Percentiles rank a stretch among this genome's conserved stretches.
phyloP scores from a whole-genome alignment of 2,329 filamentous ascomycete genomes.

The Metarhizium brunneum region DNA sequence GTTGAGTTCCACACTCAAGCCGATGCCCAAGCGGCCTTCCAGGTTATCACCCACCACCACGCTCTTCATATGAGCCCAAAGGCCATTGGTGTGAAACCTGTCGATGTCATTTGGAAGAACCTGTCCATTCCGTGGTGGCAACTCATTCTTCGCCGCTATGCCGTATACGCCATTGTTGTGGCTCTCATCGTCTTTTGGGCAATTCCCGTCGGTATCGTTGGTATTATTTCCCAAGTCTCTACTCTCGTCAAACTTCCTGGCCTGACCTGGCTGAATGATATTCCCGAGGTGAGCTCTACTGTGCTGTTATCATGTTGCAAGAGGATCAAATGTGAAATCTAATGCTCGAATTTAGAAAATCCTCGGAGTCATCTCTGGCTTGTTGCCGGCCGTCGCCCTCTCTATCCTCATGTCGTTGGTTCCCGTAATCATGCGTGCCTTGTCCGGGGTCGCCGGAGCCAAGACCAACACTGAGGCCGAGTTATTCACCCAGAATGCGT shows the following conservation, averaged over 20 bases:
- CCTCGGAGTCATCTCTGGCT: conserved; percentile 70
- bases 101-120: conserved; percentile 81
- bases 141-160: conserved; percentile 57
- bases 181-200: conserved; percentile 81
- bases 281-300: conserved; percentile 42
- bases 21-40: conserved; percentile 77
- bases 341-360: conserved; percentile 30
- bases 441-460: conserved; percentile 70
- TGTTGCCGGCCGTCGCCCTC: conserved; percentile 71
- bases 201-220: conserved; percentile 67
- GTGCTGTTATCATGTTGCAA: not conserved
- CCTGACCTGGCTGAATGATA: conserved; percentile 61
- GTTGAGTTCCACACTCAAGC: conserved; percentile 80
- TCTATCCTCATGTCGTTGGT: conserved; percentile 77
- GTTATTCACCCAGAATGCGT: conserved; percentile 82
- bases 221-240: conserved; percentile 74
- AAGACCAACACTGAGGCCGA: conserved; percentile 74
- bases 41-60: conserved; percentile 72
- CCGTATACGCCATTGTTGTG: conserved; percentile 56
- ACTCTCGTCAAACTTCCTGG: conserved; percentile 59
- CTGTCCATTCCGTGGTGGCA: conserved; percentile 64
- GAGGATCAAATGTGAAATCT: not conserved
- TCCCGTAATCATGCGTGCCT: conserved; percentile 53
- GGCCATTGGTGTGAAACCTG: conserved; percentile 70
- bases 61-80: conserved; percentile 77